These are phyloP conservation scores for Hypholoma sublateritium DNA, from an alignment of 768 basidiomycete genomes.

Conservation along the genomic window DNA sequence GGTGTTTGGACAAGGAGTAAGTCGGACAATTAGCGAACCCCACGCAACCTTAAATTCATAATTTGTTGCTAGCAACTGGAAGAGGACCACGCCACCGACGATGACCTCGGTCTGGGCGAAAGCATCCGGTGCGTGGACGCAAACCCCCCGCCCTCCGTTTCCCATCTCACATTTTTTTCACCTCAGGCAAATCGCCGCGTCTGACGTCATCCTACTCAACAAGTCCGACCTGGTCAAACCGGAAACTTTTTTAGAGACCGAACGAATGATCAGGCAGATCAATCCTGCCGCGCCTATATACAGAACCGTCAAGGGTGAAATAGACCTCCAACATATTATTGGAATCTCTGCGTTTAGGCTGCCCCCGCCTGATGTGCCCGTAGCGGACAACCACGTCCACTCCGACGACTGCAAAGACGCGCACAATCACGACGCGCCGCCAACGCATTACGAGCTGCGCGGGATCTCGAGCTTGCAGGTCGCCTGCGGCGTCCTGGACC, in stretches of 20 bases:
- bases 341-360: constrained; percentile 77
- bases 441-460: constrained; percentile 67
- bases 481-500: constrained; percentile 57
- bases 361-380: constrained; percentile 31
- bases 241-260: constrained; percentile 44
- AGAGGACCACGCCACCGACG: constrained; percentile 65
- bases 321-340: constrained; percentile 78
- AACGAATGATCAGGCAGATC: constrained; percentile 63
- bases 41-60: constrained; percentile 1
- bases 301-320: constrained; percentile 64
- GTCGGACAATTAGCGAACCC: background rate
- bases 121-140: constrained; percentile 62
- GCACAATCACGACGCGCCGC: constrained; percentile 27
- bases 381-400: constrained; percentile 20
- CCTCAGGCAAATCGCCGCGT: constrained; percentile 85
- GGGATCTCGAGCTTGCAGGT: constrained; percentile 86
- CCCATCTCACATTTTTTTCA: background rate
- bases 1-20: constrained; percentile 63
- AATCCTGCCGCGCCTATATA: constrained; percentile 82
- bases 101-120: constrained; percentile 52
- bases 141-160: background rate
- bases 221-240: constrained; percentile 76
- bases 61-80: constrained; percentile 70
- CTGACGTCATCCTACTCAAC: constrained; percentile 91
- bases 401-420: constrained; percentile 30